phyloP scores from a whole-genome alignment of 2,329 filamentous ascomycete genomes.

The Verticillium longisporum region DNA sequence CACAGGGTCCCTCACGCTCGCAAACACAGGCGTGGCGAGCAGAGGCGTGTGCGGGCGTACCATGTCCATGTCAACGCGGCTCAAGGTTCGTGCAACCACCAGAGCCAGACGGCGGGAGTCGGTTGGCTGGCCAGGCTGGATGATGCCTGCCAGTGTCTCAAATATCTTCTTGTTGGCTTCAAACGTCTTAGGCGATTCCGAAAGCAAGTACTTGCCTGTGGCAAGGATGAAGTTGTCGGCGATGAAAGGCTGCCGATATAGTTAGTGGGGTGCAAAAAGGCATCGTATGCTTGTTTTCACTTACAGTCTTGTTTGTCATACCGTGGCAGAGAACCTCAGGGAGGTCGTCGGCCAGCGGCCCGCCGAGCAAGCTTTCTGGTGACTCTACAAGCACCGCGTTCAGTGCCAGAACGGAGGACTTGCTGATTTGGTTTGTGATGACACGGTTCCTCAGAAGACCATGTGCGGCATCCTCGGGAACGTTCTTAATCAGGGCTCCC shows the following conservation, averaged over 20 bases:
- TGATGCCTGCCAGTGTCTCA: conserved; percentile 65
- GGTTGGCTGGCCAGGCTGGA: conserved; percentile 69
- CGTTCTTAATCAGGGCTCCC: conserved; percentile 81
- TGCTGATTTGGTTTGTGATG: conserved; percentile 68
- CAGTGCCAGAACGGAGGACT: conserved; percentile 74
- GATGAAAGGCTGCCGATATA: conserved; percentile 58
- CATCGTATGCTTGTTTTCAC: conserved; percentile 16
- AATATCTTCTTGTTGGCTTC: conserved; percentile 76
- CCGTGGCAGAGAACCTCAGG: conserved; percentile 73
- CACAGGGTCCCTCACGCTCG: conserved; percentile 80
- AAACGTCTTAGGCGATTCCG: conserved; percentile 60
- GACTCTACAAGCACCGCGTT: conserved; percentile 86
- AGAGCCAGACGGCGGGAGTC: conserved; percentile 83
- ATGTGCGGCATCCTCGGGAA: conserved; percentile 64
- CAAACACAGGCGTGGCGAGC: conserved; percentile 80
- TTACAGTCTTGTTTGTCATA: conserved; percentile 68
- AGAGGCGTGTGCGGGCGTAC: conserved; percentile 74
- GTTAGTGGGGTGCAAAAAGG: conserved; percentile 12
- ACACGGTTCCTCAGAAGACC: conserved; percentile 62
- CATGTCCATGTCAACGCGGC: conserved; percentile 71
- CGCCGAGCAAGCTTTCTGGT: conserved; percentile 59
- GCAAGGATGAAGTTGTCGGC: conserved; percentile 85
- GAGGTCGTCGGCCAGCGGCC: conserved; percentile 63
- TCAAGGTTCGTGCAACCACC: conserved; percentile 81
- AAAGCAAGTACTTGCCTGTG: conserved; percentile 82